Evolutionary conservation across 2,329 filamentous ascomycete genomes (phyloP), one percentile per base, ranked within the genome.

Genomic region (Cryphonectria nitschkei): DNA sequence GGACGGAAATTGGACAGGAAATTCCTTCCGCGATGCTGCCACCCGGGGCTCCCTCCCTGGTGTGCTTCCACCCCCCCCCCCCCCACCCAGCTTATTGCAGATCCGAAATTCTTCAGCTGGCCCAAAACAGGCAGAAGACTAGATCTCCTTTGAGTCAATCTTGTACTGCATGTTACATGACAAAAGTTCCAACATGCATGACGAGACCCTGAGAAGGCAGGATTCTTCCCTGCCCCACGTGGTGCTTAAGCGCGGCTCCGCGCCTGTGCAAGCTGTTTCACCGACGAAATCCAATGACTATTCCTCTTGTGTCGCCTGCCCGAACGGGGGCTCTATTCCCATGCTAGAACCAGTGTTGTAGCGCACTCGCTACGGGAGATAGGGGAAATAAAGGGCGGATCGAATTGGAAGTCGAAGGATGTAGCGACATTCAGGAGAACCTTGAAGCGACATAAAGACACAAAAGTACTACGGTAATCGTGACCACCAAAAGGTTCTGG

Each of bases 1-100:
- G 37, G 34, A 19, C 58, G 58, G 58, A 62, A n/a, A 62, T 62
- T 62, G 34, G 58, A 11, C 58, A 62, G 58, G 14, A 37, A 9
- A 39, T 39, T 61, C 58, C 58, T 62, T 19, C 58, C 29, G 32
- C 19, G 32, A 41, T 39, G 58, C 37, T 62, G 58, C 32, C 19
- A 22, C 46, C 22, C 8, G 46, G 46, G 5, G 11, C 43, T 7
- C 11, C 41, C 26, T 16, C 43, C 16, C 37, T 39, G 37, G 37
- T 11, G 11, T 39, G 37, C 9, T 39, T 39, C 8, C 9, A 8
- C 37, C 37, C 43, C 5, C 2, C 37, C 43, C 5, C 2, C 9
- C 37, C 37, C 37, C 43, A 19, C 43, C 19, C 43, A 7, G 46
- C 46, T 19, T n/a, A n/a, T 11, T 50, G 22, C 19, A 50, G 19